Evolutionary conservation across 495 filamentous ascomycete genomes (phyloP).

Genomic region (Aspergillus funiculosus): DNA sequence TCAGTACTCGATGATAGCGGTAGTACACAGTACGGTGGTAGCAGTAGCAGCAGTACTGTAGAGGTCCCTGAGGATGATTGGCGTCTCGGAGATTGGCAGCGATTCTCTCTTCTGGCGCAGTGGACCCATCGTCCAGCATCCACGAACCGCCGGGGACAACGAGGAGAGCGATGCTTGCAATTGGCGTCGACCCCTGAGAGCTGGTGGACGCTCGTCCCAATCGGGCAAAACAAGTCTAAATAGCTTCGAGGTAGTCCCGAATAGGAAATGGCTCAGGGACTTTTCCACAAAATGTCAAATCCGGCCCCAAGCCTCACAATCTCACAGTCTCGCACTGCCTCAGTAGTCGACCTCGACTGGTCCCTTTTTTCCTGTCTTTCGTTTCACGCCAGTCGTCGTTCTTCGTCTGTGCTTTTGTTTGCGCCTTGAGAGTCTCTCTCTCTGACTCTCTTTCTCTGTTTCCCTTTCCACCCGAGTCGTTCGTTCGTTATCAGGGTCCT

Average conservation of each 20-base stretch:
- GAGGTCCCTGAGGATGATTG: too few relatives aligned
- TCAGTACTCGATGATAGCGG: too few relatives aligned
- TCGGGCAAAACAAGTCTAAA: constrained; percentile 6
- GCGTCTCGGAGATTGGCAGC: constrained; percentile 5
- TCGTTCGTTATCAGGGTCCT: constrained; percentile 22
- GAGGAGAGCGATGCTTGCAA: not conserved
- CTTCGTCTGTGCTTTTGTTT: constrained; percentile 17
- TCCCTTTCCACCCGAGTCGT: constrained; percentile 21
- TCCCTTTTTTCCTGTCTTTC: constrained; percentile 18
- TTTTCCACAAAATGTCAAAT: constrained; percentile 4
- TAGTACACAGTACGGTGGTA: too few relatives aligned
- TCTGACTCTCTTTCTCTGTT: constrained; percentile 17
- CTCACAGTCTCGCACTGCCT: not conserved
- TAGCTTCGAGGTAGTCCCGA: constrained; percentile 17
- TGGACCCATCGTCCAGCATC: constrained; percentile 3
- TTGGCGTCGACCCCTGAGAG: constrained; percentile 18
- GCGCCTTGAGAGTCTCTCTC: constrained; percentile 13
- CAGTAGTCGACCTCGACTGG: constrained; percentile 3
- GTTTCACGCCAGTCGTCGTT: constrained; percentile 17
- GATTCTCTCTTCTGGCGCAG: not conserved
- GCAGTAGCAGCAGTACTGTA: too few relatives aligned
- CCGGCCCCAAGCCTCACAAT: not conserved
- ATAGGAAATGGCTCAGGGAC: constrained; percentile 8
- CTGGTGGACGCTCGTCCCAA: not conserved
- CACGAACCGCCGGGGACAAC: constrained; percentile 19